Evolutionary conservation across 1,139 yeast genomes (phyloP), one percentile per base, ranked within the genome.

Genomic region (Entelexis sorbosivorans): DNA sequence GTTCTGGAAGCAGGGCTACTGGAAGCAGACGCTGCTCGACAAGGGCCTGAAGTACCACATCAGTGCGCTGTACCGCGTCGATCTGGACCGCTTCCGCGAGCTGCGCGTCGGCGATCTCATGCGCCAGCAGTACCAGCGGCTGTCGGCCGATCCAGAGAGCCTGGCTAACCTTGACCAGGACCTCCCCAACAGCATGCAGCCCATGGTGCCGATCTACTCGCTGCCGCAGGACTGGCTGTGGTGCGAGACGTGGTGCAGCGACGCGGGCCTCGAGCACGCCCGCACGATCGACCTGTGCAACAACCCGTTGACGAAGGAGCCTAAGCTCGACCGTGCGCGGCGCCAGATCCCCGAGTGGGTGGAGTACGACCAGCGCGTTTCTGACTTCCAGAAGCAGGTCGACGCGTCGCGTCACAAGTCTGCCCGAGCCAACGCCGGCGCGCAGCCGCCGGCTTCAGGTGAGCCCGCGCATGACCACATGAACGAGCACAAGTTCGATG

Each of bases 191-290:
- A 86, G 86, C 63, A 61, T 89, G 60, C 98, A 91, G 65, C 63
- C 73, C 33, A 67, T 67, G 39, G 66, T 87, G 20, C 83, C 82
- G 44, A 87, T 87, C 26, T 75, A 71, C 61, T 81, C 93, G 22
- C 70, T 86, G 42, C 85, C 88, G 1, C 83, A 82, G 60, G 87
- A 83, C 45, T 87, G 94, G 93, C 69, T 85, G 38, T 87, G 95
- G 95, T 86, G 95, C 66, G 95, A 86, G 62, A 85, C 95, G 0
- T 87, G 95, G 95, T 85, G 95, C 63, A 72, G 79, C n/a, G 84
- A 78, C 58, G 81, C 75, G 47, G 70, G 76, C 29, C 66, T 82
- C 53, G 62, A 63, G 47, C 68, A 68, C 0, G 95, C 95, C 1
- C 82, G 79, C 63, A 82, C 89, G 22, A 82, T 86, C 58, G 95